These are phyloP conservation scores for Capsella bursapastoris DNA, from an alignment of 345 rosid genomes.

Conservation along the genomic window DNA sequence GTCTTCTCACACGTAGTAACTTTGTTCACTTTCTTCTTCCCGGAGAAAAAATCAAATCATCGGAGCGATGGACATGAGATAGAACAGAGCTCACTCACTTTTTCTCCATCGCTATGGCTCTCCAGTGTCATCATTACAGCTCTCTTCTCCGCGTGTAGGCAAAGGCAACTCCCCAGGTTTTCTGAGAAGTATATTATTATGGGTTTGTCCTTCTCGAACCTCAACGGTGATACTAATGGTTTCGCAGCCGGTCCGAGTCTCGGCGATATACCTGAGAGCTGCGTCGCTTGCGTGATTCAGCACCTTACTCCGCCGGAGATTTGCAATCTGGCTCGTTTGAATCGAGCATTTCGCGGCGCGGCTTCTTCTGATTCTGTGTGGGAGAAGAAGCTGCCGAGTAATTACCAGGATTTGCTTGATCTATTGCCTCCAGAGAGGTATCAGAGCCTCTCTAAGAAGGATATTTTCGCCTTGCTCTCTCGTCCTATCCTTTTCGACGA, in stretches of 20 bases:
- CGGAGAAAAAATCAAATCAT: background rate
- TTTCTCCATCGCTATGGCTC: slow-evolving; percentile 20
- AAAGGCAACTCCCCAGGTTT: no score
- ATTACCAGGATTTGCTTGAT: slow-evolving; percentile 72
- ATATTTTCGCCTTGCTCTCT: slow-evolving; percentile 77
- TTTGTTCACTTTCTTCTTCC: background rate
- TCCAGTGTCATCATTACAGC: background rate
- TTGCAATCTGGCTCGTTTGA: slow-evolving; percentile 84
- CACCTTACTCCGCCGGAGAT: slow-evolving; percentile 91
- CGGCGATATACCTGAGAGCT: slow-evolving; percentile 95
- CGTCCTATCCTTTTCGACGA: slow-evolving; percentile 69
- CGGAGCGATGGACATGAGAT: slow-evolving; percentile 20
- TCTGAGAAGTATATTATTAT: no score
- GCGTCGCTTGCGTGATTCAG: slow-evolving; percentile 84
- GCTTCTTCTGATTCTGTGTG: slow-evolving; percentile 91
- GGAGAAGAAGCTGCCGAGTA: slow-evolving; percentile 76
- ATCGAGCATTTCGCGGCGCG: slow-evolving; percentile 84
- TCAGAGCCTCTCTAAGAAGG: slow-evolving; percentile 64
- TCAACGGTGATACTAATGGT: slow-evolving; percentile 59
- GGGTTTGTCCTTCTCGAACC: slow-evolving; percentile 83
- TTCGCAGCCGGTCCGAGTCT: slow-evolving; percentile 61
- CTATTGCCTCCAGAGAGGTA: slow-evolving; percentile 65
- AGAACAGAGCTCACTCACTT: background rate
- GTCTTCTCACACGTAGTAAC: background rate
- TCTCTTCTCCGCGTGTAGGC: background rate